Base-by-base conservation (phyloP, 371 early-diverging fungal genomes). In the Umbelopsis sp. region DNA sequence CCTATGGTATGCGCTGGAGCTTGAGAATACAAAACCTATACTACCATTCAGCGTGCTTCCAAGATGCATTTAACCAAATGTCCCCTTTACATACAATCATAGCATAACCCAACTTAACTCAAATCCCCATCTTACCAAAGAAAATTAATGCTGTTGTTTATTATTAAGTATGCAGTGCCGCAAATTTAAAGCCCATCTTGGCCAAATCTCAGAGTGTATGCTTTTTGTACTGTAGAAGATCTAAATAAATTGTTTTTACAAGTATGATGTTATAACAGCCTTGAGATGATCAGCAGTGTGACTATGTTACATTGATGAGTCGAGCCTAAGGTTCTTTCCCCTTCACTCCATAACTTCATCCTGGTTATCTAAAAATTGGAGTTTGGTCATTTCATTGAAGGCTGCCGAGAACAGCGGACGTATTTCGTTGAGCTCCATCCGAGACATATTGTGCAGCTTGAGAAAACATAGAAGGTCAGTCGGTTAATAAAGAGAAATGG, bases 381-480 rank as follows among this genome's bases (percentile, higher is more conserved):
- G 65, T 74, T 80, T 84, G 37, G 86, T 79, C 72, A 91, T 79
- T 63, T 91, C 87, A 38, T 91, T 81, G 74, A 93, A 95, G 20
- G 93, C 93, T 32, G 80, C 84, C 16, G 87, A 75, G 77, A 94
- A 95, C 74, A 94, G 88, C 0, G 96, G 96, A 29, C 94, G 85
- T 65, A 96, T 92, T 73, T 94, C 94, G 66, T 95, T 95, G 72
- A 96, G 86, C 73, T 96, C 96, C 86, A 93, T 92, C 4, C 87
- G 75, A 18, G 93, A 88, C 65, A 95, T 72, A 68, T 93, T 92
- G 70, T 94, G 92, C 88, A 94, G 89, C 88, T 89, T 73, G 10
- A 20, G 6, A 2, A 57, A 3, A 35, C 29, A 1, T 41, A 67
- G 18, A 46, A 67, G 24, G 50, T 63, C 44, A n/a, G 45, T 22